phyloP scores from a whole-genome alignment of 208 protist species.

The Trichomonas vaginalis region DNA sequence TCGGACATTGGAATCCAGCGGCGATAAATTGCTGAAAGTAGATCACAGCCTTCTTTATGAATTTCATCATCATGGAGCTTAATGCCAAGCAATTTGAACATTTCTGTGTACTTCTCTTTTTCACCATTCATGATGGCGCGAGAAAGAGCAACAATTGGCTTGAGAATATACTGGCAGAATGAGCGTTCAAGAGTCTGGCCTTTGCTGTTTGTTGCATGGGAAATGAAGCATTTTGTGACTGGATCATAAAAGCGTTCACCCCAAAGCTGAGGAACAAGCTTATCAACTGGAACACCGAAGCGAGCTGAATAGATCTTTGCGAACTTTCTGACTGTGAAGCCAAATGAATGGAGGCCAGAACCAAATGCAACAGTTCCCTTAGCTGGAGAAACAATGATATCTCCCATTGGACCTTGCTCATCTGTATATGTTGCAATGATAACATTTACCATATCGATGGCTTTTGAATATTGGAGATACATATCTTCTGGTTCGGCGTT shows the following conservation, averaged over 20 bases:
- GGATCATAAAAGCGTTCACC: slow-evolving; percentile 91
- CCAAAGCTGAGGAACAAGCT: slow-evolving; percentile 77
- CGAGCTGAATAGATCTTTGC: slow-evolving; percentile 72
- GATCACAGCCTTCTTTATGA: not conserved
- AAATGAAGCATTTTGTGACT: slow-evolving; percentile 64
- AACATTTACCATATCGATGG: slow-evolving; percentile 75
- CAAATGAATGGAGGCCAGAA: slow-evolving; percentile 92
- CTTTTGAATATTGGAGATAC: slow-evolving; percentile 57
- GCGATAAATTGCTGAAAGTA: not conserved
- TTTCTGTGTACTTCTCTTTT: slow-evolving; percentile 52
- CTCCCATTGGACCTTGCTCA: slow-evolving; percentile 53
- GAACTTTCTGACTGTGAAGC: slow-evolving; percentile 86
- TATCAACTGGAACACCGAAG: slow-evolving; percentile 65
- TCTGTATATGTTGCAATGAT: slow-evolving; percentile 84
- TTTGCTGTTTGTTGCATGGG: not conserved
- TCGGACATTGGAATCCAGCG: slow-evolving; percentile 61
- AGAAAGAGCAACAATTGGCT: slow-evolving; percentile 87
- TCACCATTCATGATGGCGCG: slow-evolving; percentile 76
- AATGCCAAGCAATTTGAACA: not conserved
- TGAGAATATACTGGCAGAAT: slow-evolving; percentile 88
- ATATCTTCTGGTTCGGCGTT: slow-evolving; percentile 63
- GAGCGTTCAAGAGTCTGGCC: slow-evolving; percentile 35
- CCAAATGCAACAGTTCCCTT: slow-evolving; percentile 87
- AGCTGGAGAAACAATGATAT: slow-evolving; percentile 57
- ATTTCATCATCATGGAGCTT: not conserved